A percentile compares a stretch with the other conserved stretches of the same genome.
Evolutionary conservation across 1,284 basidiomycete species (phyloP).

Genomic region (Irpex sp.): DNA sequence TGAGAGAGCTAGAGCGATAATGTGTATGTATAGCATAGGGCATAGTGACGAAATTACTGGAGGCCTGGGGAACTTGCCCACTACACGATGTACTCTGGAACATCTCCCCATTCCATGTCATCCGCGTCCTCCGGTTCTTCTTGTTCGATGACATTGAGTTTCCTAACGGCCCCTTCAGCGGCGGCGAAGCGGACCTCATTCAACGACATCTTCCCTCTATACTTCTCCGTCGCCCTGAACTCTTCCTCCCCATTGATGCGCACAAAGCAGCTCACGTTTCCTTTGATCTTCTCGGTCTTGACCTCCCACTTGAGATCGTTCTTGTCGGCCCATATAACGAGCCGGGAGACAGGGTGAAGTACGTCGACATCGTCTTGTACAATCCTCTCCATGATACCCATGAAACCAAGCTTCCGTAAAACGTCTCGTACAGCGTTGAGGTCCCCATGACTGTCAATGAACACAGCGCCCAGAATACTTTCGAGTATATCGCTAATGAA

Average conservation of each 20-base stretch:
- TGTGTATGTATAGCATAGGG: neutral
- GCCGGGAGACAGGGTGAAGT: conserved; percentile 60
- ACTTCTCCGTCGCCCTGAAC: conserved; percentile 36
- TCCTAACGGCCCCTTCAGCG: conserved; percentile 52
- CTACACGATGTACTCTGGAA: conserved; percentile 3
- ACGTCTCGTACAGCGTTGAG: conserved; percentile 50
- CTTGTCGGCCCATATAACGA: conserved; percentile 53
- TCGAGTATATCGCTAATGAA: conserved; percentile 77
- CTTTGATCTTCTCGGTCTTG: conserved; percentile 36
- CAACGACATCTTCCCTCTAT: conserved; percentile 46
- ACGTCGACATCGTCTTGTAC: conserved; percentile 57
- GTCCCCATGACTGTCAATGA: conserved; percentile 65
- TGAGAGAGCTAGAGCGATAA: neutral
- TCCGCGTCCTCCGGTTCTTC: conserved; percentile 15
- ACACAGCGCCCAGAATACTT: conserved; percentile 76
- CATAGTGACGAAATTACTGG: neutral
- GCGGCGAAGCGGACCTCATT: conserved; percentile 60
- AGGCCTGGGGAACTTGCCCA: neutral
- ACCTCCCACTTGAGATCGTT: conserved; percentile 39
- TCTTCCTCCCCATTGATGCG: conserved; percentile 47
- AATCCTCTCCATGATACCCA: conserved; percentile 56
- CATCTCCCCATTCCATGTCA: conserved; percentile 10
- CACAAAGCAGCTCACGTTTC: conserved; percentile 46
- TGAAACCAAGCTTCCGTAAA: conserved; percentile 50
- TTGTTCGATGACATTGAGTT: conserved; percentile 30